Conservation (phyloP, 2,329 filamentous ascomycete species). For the Epichloe amarillans region DNA sequence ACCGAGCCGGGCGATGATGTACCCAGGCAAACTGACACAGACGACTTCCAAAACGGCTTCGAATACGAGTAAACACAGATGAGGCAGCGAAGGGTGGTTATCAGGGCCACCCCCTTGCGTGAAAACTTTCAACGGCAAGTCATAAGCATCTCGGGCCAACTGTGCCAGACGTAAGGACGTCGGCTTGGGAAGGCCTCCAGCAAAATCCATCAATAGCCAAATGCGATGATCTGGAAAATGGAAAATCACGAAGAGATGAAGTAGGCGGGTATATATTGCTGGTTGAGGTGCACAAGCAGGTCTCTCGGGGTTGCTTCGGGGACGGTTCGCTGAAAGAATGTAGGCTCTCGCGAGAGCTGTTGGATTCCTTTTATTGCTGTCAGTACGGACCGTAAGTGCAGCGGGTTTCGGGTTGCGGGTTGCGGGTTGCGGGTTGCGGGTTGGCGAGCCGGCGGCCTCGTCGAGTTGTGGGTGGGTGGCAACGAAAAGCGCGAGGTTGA, state of each 20-base stretch:
- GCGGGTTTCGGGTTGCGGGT: background rate
- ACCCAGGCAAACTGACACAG: constrained; percentile 86
- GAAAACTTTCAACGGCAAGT: constrained; percentile 28
- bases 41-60: constrained; percentile 92
- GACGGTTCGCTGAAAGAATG: background rate
- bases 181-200: constrained; percentile 25
- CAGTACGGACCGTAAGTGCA: background rate
- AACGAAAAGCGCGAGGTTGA: background rate
- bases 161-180: constrained; percentile 31
- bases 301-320: background rate
- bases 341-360: background rate
- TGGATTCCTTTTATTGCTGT: background rate
- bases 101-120: constrained; percentile 26
- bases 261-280: background rate
- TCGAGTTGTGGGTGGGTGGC: background rate
- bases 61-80: constrained; percentile 74
- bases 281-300: background rate
- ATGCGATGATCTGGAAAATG: background rate
- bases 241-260: background rate
- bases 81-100: constrained; percentile 50
- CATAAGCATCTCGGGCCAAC: constrained; percentile 25
- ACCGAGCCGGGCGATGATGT: constrained; percentile 77
- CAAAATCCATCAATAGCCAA: constrained; percentile 21
- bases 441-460: background rate
- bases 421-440: no score